These are phyloP conservation scores for Ilex asprella DNA, from an alignment of 257 asterid species.

Conservation along the genomic window DNA sequence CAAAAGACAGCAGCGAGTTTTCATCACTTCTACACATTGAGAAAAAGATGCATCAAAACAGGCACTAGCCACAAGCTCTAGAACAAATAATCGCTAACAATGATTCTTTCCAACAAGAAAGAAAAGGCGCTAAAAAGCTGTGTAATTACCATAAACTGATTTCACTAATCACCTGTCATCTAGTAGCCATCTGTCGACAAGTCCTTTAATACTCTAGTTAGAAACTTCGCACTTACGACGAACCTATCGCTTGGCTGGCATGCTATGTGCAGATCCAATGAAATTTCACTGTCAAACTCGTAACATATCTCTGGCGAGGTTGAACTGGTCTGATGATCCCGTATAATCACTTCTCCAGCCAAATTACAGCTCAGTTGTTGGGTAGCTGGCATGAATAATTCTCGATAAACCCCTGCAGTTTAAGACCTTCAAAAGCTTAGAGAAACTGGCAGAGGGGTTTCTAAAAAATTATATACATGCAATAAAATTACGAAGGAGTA, in stretches of 20 bases:
- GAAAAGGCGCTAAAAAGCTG: neutral
- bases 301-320: slow-evolving; percentile 24
- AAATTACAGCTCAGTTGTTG: slow-evolving; percentile 17
- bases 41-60: no score
- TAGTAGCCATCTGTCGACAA: slow-evolving; percentile 31
- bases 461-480: no score
- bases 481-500: no score
- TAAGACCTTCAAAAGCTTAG: neutral
- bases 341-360: slow-evolving; percentile 15
- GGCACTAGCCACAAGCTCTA: no score
- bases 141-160: slow-evolving; percentile 15
- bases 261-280: slow-evolving; percentile 32
- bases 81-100: no score
- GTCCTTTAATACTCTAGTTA: slow-evolving; percentile 18
- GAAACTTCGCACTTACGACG: slow-evolving; percentile 7
- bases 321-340: neutral
- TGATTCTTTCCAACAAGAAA: no score
- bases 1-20: no score
- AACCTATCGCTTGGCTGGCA: slow-evolving; percentile 26
- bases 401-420: slow-evolving; percentile 28
- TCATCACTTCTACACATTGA: no score
- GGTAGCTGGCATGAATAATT: slow-evolving; percentile 31
- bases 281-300: slow-evolving; percentile 24
- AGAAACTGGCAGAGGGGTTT: no score
- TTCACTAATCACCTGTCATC: slow-evolving; percentile 17